Base-by-base conservation (phyloP, 176 grass and related monocot species). In the Melocanna baccifera region DNA sequence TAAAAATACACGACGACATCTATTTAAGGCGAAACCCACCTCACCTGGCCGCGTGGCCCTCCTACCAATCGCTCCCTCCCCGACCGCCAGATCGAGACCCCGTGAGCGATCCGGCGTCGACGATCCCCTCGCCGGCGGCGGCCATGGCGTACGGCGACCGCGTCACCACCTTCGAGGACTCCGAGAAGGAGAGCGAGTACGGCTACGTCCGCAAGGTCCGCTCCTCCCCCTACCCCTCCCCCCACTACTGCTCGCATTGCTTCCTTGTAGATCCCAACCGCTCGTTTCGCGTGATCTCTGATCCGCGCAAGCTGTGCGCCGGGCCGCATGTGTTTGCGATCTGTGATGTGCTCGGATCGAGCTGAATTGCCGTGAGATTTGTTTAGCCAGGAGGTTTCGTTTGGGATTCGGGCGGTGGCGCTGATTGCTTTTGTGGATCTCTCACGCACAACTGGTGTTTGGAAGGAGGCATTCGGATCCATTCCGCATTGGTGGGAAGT, bases 151-250 rank as follows among this genome's bases (percentile, higher is more conserved):
- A 84, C 87, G 89, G 81, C 84, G 94, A 93, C 79, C 94, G 91
- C 69, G 3, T 97, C 26, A 93, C 94, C 34, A 97, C 94, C 42
- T 97, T 97, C 84, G 94, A 97, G 84, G 94, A 97, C 83, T 77
- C 91, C 9, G 94, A 97, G 94, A 97, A 97, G 82, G 94, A 97
- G 90, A 97, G 91, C 87, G 94, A 97, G 88, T 97, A 90, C 36
- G 94, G 94, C 14, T 97, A 97, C 69, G 91, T 97, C 75, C 94
- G 94, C 65, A 97, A 97, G 94, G 94, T 97, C 56, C 50, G 59
- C 40, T 22, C 75, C 40, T 39, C 46, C 34, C 30, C 13, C 1
- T 4, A 0, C 19, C 73, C 62, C 39, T 5, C 15, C 22, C 16
- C 19, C 14, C 1, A 1, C 67, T 45, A 1, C 34, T 30, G 26